A percentile compares a stretch with the other conserved stretches of the same genome.
Conservation (phyloP, 129 eudicot genomes). For the Lactuca sativa region DNA sequence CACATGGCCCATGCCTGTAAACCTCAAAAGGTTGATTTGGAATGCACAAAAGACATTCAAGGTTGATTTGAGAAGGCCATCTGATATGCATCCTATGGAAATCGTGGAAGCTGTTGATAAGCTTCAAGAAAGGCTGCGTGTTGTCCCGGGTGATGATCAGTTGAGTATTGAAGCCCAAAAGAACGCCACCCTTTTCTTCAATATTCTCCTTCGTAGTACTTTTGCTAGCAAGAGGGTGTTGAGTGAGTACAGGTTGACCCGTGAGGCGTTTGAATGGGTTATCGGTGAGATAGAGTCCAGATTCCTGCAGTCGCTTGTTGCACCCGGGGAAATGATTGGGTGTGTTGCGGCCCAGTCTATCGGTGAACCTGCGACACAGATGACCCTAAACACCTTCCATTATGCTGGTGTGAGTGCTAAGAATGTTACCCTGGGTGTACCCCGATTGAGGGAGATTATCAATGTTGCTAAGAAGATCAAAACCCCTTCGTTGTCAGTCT, state of each 20-base stretch:
- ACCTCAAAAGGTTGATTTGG: conserved; percentile 75
- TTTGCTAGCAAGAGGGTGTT: conserved; percentile 86
- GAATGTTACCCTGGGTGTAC: conserved; percentile 96
- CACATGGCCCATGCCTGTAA: conserved; percentile 96
- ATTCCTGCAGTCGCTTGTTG: conserved; percentile 89
- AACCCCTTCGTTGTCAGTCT: conserved; percentile 95
- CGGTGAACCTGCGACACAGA: conserved; percentile 98
- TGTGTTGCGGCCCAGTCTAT: conserved; percentile 99
- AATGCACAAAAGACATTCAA: conserved; percentile 90
- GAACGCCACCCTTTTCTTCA: conserved; percentile 92
- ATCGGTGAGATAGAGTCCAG: conserved; percentile 96
- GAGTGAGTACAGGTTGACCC: conserved; percentile 75
- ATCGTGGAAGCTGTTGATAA: conserved; percentile 93
- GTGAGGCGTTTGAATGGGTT: conserved; percentile 97
- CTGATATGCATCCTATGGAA: conserved; percentile 98
- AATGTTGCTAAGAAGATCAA: conserved; percentile 96
- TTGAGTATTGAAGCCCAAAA: conserved; percentile 93
- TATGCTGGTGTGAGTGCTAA: conserved; percentile 99
- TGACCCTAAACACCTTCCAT: conserved; percentile 95
- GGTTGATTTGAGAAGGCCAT: conserved; percentile 79
- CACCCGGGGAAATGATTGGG: conserved; percentile 99
- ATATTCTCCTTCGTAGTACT: conserved; percentile 89
- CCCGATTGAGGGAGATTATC: conserved; percentile 90
- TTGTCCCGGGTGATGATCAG: conserved; percentile 91
- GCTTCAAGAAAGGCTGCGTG: conserved; percentile 87